Base-by-base conservation (phyloP, 768 basidiomycete species). In the Suillus brevipes region DNA sequence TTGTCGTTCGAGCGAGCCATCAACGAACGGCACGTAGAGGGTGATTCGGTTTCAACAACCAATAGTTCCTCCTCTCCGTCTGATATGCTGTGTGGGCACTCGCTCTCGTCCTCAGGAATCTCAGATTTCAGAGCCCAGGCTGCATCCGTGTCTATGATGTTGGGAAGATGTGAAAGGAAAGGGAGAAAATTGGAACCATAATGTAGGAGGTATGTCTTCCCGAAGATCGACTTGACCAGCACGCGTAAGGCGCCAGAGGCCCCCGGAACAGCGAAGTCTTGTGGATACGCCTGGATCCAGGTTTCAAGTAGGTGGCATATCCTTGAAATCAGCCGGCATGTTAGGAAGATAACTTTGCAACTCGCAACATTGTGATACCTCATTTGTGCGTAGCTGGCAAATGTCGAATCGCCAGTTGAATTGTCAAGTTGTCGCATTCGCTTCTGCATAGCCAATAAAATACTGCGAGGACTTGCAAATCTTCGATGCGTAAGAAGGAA, bases 361-460 rank as follows among this genome's bases (percentile, higher is more conserved):
- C 37, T 31, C 25, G 7, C 4, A 70, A 52, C 45, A 25, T 38
- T 20, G 28, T 63, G 75, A 53, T 69, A 92, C 93, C 89, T 87
- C 91, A 94, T 92, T 73, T 95, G 93, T 8, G 91, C 92, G 76
- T 89, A 94, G 70, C 88, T 90, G 8, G 91, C 91, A 76, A 94
- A 90, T 86, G 93, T 89, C 0, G 90, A 89, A 78, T 95, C 92
- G 7, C 87, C 86, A 16, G 85, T 83, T 18, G 89, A 85, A 62
- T 85, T 84, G 71, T 90, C 89, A 14, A 95, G 79, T 67, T 89
- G 86, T 40, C 90, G 86, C 85, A 94, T 89, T 56, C 91, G 87
- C 72, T 92, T 91, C 75, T 94, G 91, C 89, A 95, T 92, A 6
- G 91, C 89, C 53, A 94, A 80, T 20, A 95, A 80, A 20, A 95